Base-by-base conservation (phyloP, 1,284 basidiomycete genomes). In the Heterobasidion irregulare region DNA sequence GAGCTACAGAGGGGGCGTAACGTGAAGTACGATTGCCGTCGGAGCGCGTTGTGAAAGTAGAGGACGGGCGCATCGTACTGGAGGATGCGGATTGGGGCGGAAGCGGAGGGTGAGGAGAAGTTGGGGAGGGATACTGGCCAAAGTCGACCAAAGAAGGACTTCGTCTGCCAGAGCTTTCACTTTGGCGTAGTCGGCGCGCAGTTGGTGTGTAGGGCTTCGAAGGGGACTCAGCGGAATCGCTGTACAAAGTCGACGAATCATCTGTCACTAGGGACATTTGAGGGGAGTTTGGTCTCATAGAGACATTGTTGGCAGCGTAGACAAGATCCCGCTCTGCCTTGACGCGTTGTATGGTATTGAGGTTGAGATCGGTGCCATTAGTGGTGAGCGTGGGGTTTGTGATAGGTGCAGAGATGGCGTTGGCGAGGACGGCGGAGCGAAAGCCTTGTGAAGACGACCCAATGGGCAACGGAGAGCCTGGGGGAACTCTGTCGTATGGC, bases 331-430 rank as follows among this genome's bases (percentile, higher is more conserved):
- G 72, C 50, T 85, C 84, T 34, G 68, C 65, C 62, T 72, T 78
- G 53, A 68, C 68, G 56, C 74, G 75, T 50, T 76, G 72, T 61
- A 80, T 68, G 18, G 73, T 72, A 63, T 75, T 80, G 56, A 78
- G 73, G 67, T 83, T 86, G 63, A 88, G 70, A 59, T 87, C 86
- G 12, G 83, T 83, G 50, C 88, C 87, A 63, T 78, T 74, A 54
- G 76, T 58, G 3, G 86, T 88, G 53, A 90, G 77, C 8, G 82
- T 80, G 12, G 88, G 88, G 64, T 90, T 90, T 15, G 88, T 88
- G 62, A 84, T 83, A 6, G 88, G 88, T 5, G 87, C 87, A 45
- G 86, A 89, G 58, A 90, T 90, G 38, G 10, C n/a, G 50, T 47
- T 57, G 41, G 62, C 54, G 50, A 56, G 1, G 61, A 60, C 44